phyloP scores from a whole-genome alignment of 345 rosid species.

The Sisymbrium irio region DNA sequence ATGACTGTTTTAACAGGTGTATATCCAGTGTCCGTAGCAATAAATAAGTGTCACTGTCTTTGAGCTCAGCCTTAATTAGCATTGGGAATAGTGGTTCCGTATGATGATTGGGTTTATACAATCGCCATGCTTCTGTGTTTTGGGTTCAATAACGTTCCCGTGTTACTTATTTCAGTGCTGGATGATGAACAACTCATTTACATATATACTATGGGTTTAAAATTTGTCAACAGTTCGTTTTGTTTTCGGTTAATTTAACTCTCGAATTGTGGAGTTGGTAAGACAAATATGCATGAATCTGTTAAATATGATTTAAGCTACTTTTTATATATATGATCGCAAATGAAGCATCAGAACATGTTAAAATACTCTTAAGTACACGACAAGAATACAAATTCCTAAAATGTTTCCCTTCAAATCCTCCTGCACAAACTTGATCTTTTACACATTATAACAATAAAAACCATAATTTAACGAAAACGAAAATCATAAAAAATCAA shows the following conservation, averaged over 20 bases:
- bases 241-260: background rate
- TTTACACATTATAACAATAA: background rate
- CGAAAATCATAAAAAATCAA: background rate
- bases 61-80: slow-evolving; percentile 13
- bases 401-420: background rate
- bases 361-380: too few species aligned
- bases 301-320: too few species aligned
- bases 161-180: background rate
- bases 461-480: background rate
- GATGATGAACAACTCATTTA: background rate
- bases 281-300: background rate
- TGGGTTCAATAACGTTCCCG: background rate
- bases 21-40: slow-evolving; percentile 2
- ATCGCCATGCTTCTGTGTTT: background rate
- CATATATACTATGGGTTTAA: background rate
- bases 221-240: background rate
- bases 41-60: slow-evolving; percentile 30
- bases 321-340: too few species aligned
- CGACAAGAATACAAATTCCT: background rate
- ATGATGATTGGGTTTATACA: slow-evolving; percentile 15
- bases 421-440: background rate
- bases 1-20: slow-evolving; percentile 5
- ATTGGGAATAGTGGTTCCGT: slow-evolving; percentile 11
- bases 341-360: background rate
- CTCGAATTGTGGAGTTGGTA: background rate